Evolutionary conservation across 2,329 filamentous ascomycete species (phyloP).

Genomic region (Pseudofabraea citricarpa): DNA sequence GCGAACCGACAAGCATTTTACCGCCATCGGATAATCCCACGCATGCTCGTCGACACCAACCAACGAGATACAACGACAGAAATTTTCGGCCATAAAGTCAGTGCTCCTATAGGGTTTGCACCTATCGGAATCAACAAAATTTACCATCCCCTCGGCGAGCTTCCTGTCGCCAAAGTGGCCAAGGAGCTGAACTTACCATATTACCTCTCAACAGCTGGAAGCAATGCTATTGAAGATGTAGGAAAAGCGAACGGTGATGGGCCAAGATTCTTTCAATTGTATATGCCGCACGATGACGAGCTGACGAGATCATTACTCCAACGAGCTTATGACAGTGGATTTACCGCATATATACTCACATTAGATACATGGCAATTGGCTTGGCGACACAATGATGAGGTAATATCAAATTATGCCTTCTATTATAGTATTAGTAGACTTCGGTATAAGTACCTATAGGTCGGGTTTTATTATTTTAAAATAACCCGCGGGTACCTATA

Average conservation of each 20-base stretch:
- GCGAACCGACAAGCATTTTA: conserved; percentile 62
- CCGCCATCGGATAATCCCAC: conserved; percentile 56
- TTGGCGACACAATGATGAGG: conserved; percentile 55
- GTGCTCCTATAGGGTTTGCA: conserved; percentile 59
- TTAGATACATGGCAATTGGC: conserved; percentile 61
- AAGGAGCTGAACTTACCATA: conserved; percentile 56
- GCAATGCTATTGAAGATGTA: conserved; percentile 49
- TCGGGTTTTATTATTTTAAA: too few relatives aligned
- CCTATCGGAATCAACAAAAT: conserved; percentile 64
- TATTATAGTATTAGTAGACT: too few relatives aligned
- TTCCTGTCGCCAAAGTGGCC: conserved; percentile 54
- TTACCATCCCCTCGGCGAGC: conserved; percentile 53
- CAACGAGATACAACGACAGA: conserved; percentile 48
- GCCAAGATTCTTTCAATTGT: conserved; percentile 57
- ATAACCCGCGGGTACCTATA: too few relatives aligned
- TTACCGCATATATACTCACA: conserved; percentile 53
- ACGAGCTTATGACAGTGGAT: conserved; percentile 50
- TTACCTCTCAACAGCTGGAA: conserved; percentile 52
- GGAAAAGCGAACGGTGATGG: conserved; percentile 47
- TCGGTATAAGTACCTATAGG: too few relatives aligned
- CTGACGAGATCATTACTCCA: conserved; percentile 50
- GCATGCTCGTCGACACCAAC: conserved; percentile 57
- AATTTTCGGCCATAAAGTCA: conserved; percentile 56
- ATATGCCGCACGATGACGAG: conserved; percentile 59
- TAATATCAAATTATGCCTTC: conserved; percentile 56